Base-by-base conservation (phyloP, 192 early-diverging fungal genomes). In the Powellomyces hirtus region DNA sequence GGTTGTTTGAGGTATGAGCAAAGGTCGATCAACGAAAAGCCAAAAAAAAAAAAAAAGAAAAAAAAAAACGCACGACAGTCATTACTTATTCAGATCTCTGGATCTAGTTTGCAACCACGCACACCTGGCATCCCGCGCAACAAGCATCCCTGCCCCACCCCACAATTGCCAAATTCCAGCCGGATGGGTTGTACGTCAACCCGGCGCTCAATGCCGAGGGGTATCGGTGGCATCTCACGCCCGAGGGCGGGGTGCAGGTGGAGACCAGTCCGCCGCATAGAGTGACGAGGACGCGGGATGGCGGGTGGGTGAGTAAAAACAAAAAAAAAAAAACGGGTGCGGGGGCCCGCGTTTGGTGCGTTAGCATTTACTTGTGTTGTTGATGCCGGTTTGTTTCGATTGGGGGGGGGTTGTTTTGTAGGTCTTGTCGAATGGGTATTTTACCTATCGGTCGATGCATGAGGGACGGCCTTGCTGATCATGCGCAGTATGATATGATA, bases 1-100 rank as follows among this genome's bases (percentile, higher is more conserved):
- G 76, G 76, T 8, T 22, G 4, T 67, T 77, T 56, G 67, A 68
- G 67, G 67, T 68, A 1, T 14, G 59, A 20, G 33, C 11, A 36
- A 14, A 16, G 1, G 24, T 56, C 26, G 53, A 26, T 2, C 14
- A 14, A 26, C 53, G 30, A 20, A 14, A 11, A 42, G 18, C 8
- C 8, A 42, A 42, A 8, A 42, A 42, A 13, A 42, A 42, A 42
- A 42, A 42, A 42, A 42, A n/a, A n/a, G n/a, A n/a, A n/a, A n/a
- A n/a, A n/a, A n/a, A n/a, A n/a, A n/a, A n/a, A n/a, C n/a, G n/a
- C n/a, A n/a, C n/a, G n/a, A n/a, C n/a, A n/a, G n/a, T n/a, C n/a
- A n/a, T n/a, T n/a, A n/a, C n/a, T n/a, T n/a, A n/a, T n/a, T n/a
- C n/a, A n/a, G n/a, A n/a, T n/a, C n/a, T n/a, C n/a, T n/a, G 40